Percentiles rank a stretch among this genome's conserved stretches.
These are phyloP conservation scores for Tulasnella sp. DNA, from an alignment of 768 basidiomycete species.

Conservation along the genomic window DNA sequence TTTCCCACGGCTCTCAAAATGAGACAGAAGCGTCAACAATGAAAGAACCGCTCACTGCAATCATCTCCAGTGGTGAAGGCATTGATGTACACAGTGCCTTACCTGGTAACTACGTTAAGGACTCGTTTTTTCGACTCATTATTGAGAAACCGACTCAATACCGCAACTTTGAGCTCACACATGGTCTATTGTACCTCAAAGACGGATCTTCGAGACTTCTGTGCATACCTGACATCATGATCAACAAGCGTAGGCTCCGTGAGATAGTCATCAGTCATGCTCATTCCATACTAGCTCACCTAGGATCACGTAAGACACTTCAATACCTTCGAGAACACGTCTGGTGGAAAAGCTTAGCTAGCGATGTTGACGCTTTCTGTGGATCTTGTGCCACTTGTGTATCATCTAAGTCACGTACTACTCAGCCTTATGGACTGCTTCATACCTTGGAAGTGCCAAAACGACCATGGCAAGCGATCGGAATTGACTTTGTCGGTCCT, in stretches of 20 bases:
- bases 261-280: constrained; percentile 3
- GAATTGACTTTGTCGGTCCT: constrained; percentile 14
- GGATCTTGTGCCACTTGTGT: neutral
- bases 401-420: neutral
- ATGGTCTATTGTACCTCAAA: constrained; percentile 14
- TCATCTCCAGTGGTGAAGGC: constrained; percentile 11
- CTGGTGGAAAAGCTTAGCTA: constrained; percentile 6
- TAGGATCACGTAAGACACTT: neutral
- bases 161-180: constrained; percentile 2
- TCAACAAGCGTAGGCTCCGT: neutral
- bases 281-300: constrained; percentile 4
- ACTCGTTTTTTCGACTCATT: constrained; percentile 24
- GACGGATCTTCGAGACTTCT: neutral
- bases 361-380: constrained; percentile 1
- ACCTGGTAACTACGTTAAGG: constrained; percentile 16
- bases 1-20: neutral
- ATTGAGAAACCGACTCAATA: constrained; percentile 5
- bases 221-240: neutral
- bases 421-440: constrained; percentile 4
- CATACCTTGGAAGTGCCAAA: neutral
- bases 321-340: neutral
- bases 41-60: neutral
- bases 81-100: constrained; percentile 17
- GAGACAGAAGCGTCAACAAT: neutral
- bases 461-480: constrained; percentile 8